Percentiles rank a stretch among this genome's conserved stretches.
Evolutionary conservation across 2,329 filamentous ascomycete species (phyloP).

Genomic region (Hypoxylon sp.): DNA sequence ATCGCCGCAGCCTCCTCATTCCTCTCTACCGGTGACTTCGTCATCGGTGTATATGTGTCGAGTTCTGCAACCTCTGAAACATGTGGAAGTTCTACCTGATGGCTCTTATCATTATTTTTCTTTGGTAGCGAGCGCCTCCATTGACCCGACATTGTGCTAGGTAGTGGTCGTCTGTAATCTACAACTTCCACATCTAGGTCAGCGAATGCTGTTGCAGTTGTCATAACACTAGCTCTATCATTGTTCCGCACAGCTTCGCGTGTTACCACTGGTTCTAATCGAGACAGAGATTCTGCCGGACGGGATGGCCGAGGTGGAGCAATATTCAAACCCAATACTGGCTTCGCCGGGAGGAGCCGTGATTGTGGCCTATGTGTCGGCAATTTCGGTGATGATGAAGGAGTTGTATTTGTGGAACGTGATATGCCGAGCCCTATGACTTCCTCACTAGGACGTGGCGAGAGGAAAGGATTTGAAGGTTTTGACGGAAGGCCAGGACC

Average conservation of each 20-base stretch:
- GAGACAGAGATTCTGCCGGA: slow-evolving; percentile 9
- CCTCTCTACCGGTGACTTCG: slow-evolving; percentile 45
- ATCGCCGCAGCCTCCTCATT: slow-evolving; percentile 39
- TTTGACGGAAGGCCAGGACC: slow-evolving; percentile 31
- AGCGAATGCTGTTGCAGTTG: slow-evolving; percentile 46
- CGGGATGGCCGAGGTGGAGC: slow-evolving; percentile 29
- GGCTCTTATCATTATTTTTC: too few relatives aligned
- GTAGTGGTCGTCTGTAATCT: too few relatives aligned
- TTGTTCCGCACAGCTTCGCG: slow-evolving; percentile 57
- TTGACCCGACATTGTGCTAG: too few relatives aligned
- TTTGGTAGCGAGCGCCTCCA: too few relatives aligned
- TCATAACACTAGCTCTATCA: slow-evolving; percentile 58
- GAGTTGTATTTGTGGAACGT: slow-evolving; percentile 44
- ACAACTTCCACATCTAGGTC: slow-evolving; percentile 46
- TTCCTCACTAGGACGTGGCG: slow-evolving; percentile 40
- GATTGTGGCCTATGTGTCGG: slow-evolving; percentile 49
- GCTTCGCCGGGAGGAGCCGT: slow-evolving; percentile 56
- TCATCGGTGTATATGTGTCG: slow-evolving; percentile 44
- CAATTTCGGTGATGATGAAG: slow-evolving; percentile 21
- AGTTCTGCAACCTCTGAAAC: slow-evolving; percentile 39
- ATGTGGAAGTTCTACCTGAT: slow-evolving; percentile 36
- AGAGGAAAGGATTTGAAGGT: slow-evolving; percentile 19
- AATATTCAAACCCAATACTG: slow-evolving; percentile 54
- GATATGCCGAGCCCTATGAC: slow-evolving; percentile 58
- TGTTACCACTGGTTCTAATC: slow-evolving; percentile 24